Conservation (phyloP, 2,329 filamentous ascomycete species). For the Talaromyces pinophilus region DNA sequence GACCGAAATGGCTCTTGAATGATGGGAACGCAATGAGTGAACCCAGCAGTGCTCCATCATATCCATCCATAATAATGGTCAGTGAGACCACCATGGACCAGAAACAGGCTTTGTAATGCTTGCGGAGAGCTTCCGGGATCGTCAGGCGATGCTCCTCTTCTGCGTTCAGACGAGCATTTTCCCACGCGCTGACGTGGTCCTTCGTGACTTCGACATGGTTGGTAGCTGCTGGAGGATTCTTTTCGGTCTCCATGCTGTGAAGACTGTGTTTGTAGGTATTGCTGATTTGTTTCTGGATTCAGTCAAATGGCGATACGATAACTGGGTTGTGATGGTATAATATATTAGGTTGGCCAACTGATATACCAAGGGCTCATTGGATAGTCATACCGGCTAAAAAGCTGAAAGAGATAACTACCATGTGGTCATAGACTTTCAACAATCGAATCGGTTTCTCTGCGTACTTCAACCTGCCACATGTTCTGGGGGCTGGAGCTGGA, state of each 20-base stretch:
- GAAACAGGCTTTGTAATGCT: constrained; percentile 82
- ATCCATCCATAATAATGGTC: constrained; percentile 88
- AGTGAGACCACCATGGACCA: constrained; percentile 89
- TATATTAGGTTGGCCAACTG: background rate
- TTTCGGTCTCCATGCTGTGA: constrained; percentile 14
- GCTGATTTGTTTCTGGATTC: background rate
- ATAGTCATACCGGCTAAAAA: background rate
- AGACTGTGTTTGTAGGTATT: background rate
- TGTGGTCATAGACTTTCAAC: background rate
- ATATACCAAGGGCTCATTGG: background rate
- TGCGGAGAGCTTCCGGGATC: constrained; percentile 70
- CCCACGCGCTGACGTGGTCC: background rate
- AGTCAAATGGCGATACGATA: background rate
- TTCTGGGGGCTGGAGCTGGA: background rate
- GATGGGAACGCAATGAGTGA: constrained; percentile 65
- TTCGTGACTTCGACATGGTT: constrained; percentile 19
- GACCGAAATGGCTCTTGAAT: constrained; percentile 47
- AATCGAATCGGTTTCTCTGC: background rate
- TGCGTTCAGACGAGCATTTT: constrained; percentile 45
- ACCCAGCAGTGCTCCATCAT: constrained; percentile 77
- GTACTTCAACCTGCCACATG: background rate
- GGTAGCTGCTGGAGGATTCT: constrained; percentile 4
- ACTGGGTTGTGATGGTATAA: background rate
- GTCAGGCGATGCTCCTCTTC: constrained; percentile 64
- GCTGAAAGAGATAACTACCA: background rate